Base-by-base conservation (phyloP, 768 basidiomycete species). In the Mycena haematopus region DNA sequence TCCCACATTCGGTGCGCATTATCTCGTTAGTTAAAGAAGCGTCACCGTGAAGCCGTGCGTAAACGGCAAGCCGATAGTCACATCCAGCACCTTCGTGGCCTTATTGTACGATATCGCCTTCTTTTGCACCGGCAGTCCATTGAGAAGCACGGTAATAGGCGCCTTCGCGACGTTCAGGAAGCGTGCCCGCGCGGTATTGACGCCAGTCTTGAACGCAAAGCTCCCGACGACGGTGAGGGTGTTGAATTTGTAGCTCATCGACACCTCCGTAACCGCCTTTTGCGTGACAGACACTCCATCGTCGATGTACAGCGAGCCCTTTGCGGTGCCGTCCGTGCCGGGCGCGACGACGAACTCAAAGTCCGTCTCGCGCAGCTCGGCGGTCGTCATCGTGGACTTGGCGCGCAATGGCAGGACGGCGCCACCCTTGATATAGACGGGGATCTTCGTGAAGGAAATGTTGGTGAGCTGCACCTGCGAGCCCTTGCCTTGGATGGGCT, bases 321-420 rank as follows among this genome's bases (percentile, higher is more conserved):
- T 64, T 0, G 89, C 89, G 0, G 66, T 73, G 15, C 86, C 87
- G n/a, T 79, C 71, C n/a, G 66, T 61, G 13, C 78, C 78, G 1
- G 86, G 86, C 0, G 88, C 89, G 33, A 90, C 83, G 42, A 89
- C 76, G 56, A 90, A 72, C 71, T 88, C 83, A 60, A 89, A 90
- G 68, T 84, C 82, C 13, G 75, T 80, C 65, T 75, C 74, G 40
- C 87, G 77, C 60, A 90, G 73, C 63, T 76, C 79, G 2, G 78
- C 74, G 0, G 87, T 90, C 22, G 88, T 90, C 85, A 87, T 86
- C 45, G 86, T 80, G 29, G 82, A 78, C 54, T 79, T 69, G 2
- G 70, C 77, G 38, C 89, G 82, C 33, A 90, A 74, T 5, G 88
- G 88, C 1, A 90, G 72, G 38, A 91, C 75, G 1, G 74, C 74